A percentile compares a stretch with the other conserved stretches of the same genome.
phyloP scores from a whole-genome alignment of 2,329 filamentous ascomycete species.

The Epichloe aotearoae region DNA sequence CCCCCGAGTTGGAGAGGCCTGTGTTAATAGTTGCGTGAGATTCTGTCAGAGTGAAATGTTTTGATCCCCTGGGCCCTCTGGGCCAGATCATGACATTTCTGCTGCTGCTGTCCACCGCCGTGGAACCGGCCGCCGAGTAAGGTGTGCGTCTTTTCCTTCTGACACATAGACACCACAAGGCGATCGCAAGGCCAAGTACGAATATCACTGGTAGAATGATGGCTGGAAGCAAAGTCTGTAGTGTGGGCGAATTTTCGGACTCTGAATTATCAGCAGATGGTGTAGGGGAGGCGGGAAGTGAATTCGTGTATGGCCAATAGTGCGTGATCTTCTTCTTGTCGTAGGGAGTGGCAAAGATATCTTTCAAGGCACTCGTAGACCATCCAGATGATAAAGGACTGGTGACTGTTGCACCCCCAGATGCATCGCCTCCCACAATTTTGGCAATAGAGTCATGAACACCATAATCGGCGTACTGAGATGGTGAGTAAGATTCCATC shows the following conservation, averaged over 20 bases:
- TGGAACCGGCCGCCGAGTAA: conserved; percentile 22
- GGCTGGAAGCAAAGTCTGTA: conserved; percentile 7
- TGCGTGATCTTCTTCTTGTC: conserved; percentile 40
- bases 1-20: conserved; percentile 3
- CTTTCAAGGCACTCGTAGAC: conserved; percentile 31
- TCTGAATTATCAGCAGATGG: neutral
- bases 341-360: conserved; percentile 43
- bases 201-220: conserved; percentile 7
- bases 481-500: conserved; percentile 56
- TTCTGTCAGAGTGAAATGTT: conserved; percentile 14
- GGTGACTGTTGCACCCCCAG: conserved; percentile 61
- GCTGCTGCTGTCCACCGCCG: conserved; percentile 32
- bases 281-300: neutral
- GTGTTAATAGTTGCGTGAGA: neutral
- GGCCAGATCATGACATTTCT: conserved; percentile 40
- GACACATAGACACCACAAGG: conserved; percentile 39
- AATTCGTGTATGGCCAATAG: conserved; percentile 45
- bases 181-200: conserved; percentile 19
- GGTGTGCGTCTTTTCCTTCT: conserved; percentile 24
- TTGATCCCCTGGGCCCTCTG: conserved; percentile 28
- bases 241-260: neutral
- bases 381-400: conserved; percentile 47
- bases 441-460: conserved; percentile 52
- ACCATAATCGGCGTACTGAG: conserved; percentile 48
- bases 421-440: conserved; percentile 53